Evolutionary conservation across 345 rosid species (phyloP).

Genomic region (Camelina hispida): DNA sequence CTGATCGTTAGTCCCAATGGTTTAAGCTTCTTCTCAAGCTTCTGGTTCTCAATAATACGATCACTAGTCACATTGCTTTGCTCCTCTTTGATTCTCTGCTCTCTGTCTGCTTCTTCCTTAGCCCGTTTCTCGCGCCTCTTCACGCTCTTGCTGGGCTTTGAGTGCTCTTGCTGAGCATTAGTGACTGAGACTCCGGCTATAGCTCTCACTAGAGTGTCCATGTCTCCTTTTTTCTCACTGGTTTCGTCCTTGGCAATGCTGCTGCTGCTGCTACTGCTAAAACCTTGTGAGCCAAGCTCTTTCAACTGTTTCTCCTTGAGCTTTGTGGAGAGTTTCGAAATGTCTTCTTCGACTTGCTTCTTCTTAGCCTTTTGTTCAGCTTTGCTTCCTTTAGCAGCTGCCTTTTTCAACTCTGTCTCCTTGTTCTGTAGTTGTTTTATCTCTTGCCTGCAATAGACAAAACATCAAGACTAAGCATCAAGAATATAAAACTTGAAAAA

Average conservation of each 20-base stretch:
- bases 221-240: conserved; percentile 60
- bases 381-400: conserved; percentile 92
- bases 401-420: conserved; percentile 84
- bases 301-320: conserved; percentile 77
- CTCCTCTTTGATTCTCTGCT: conserved; percentile 90
- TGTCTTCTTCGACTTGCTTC: conserved; percentile 92
- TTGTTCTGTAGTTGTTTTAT: conserved; percentile 73
- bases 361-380: conserved; percentile 97
- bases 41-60: conserved; percentile 62
- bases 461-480: not conserved
- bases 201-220: conserved; percentile 84
- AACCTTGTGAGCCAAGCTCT: conserved; percentile 83
- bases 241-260: conserved; percentile 25
- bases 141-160: conserved; percentile 74
- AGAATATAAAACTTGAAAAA: not conserved
- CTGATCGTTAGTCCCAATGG: conserved; percentile 68
- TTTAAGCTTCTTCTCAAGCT: conserved; percentile 49
- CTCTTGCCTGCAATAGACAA: conserved; percentile 60
- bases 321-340: conserved; percentile 65
- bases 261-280: conserved; percentile 41
- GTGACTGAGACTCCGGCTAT: conserved; percentile 80
- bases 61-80: conserved; percentile 77
- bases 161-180: conserved; percentile 58
- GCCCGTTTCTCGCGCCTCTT: conserved; percentile 86
- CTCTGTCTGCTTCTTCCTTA: conserved; percentile 89